Base-by-base conservation (phyloP, 1,284 basidiomycete species). In the Ganoderma sinense region DNA sequence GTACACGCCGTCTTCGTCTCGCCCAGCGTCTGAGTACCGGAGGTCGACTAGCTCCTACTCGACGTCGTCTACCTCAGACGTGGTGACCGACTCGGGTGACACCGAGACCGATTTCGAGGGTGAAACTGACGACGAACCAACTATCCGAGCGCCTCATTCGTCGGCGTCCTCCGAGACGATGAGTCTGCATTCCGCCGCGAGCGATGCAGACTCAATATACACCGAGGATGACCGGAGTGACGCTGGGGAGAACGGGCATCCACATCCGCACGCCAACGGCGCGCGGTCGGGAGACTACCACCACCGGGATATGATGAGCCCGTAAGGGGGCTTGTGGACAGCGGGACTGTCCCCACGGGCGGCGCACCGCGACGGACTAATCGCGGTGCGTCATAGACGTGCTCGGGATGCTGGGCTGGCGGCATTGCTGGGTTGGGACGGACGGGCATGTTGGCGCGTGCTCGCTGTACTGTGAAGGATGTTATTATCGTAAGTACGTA, bases 71-170 rank as follows among this genome's bases (percentile, higher is more conserved):
- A 63, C 71, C n/a, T 78, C 77, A 29, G 82, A 82, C 64, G 79
- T 78, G 18, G 77, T 77, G 45, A 82, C 79, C 60, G 84, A 83
- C 33, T 76, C 79, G 0, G 85, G 84, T 39, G 71, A 73, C 26
- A 80, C 81, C 14, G 87, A 88, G 73, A 85, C 84, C 79, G 80
- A 84, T 75, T 85, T 87, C 64, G 88, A 85, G 40, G 84, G 86
- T 73, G 88, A 86, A 65, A 92, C 91, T 45, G 92, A 93, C 70
- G 92, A 93, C 69, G 92, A 93, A 78, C 92, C 92, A 33, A 93
- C 92, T 26, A 92, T 93, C 66, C 85, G 91, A 36, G 87, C 88
- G 7, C 73, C 78, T n/a, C 78, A 82, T 60, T 82, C 82, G 10
- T 80, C 78, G 40, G 78, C 77, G 16, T 79, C 78, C 7, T 82